phyloP scores from a whole-genome alignment of 805 yeast genomes.

The Scheffersomyces stipitis region DNA sequence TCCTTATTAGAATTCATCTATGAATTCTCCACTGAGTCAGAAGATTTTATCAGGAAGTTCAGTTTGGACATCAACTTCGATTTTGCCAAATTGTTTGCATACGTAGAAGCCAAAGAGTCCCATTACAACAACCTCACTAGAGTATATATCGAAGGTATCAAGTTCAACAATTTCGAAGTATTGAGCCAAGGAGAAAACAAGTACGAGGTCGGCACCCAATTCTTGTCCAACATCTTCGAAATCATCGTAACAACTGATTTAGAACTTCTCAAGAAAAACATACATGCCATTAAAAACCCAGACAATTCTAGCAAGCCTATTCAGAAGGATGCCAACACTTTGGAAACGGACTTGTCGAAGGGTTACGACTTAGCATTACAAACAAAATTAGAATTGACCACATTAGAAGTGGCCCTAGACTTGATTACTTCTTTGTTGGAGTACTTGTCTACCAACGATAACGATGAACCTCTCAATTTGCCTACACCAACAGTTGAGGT shows the following conservation, averaged over 20 bases:
- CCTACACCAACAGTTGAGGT: conserved; percentile 15
- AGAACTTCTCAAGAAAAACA: conserved; percentile 6
- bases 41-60: conserved; percentile 46
- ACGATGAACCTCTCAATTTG: conserved; percentile 20
- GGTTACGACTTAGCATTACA: conserved; percentile 27
- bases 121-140: conserved; percentile 25
- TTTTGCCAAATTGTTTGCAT: conserved; percentile 16
- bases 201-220: conserved; percentile 15
- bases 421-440: conserved; percentile 75
- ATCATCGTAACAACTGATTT: conserved; percentile 29
- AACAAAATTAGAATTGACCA: conserved; percentile 56
- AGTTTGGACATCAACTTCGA: conserved; percentile 13
- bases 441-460: conserved; percentile 32
- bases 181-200: conserved; percentile 14
- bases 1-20: conserved; percentile 56
- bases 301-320: conserved; percentile 40
- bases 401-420: conserved; percentile 72
- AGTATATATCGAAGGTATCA: conserved; percentile 42
- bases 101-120: conserved; percentile 6
- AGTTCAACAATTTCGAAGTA: conserved; percentile 41
- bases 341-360: conserved; percentile 28
- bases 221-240: conserved; percentile 21
- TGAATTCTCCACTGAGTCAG: conserved; percentile 60
- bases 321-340: conserved; percentile 16
- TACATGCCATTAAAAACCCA: conserved; percentile 10